Evolutionary conservation across 768 basidiomycete genomes (phyloP), one percentile per base, ranked within the genome.

Genomic region (Kwoniella sp.): DNA sequence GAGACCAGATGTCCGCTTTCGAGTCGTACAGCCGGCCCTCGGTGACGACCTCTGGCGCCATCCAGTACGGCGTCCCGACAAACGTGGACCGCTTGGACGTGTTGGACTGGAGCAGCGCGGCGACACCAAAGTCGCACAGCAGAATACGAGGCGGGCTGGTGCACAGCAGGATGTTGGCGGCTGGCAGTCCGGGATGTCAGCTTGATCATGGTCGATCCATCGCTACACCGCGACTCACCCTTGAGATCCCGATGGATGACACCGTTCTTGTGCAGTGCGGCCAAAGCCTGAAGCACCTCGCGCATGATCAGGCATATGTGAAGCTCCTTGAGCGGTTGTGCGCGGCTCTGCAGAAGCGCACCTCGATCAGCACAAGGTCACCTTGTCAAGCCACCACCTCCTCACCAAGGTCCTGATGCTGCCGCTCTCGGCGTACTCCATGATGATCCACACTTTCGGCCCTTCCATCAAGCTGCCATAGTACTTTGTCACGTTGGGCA

Each of bases 241-340:
- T 98, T 99, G 75, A 99, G 86, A 74, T 99, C 95, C 28, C 95
- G 82, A 69, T 99, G 95, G 54, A 99, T 99, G 69, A 99, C 86
- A 17, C 85, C 84, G 39, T 90, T 85, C 73, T 85, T 88, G 77
- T 98, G 93, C 33, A 99, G 83, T 73, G 93, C 95, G 65, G 78
- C 82, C 51, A 99, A 80, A 10, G 84, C 93, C 37, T 85, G 75
- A 47, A 99, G 82, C 17, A 90, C 86, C 75, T 99, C 95, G 28
- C 92, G 82, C 48, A 85, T 79, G 71, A 96, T 90, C 73, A 96
- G 75, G 53, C 84, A 85, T 42, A 86, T 84, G 71, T 89, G 91
- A 68, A 83, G 84, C 76, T 99, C 95, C 74, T 93, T 92, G 45
- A 98, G 76, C 46, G 57, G 83, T 82, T 74, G 70, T 0, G 88